Evolutionary conservation across 2,329 filamentous ascomycete genomes (phyloP), one percentile per base, ranked within the genome.

Genomic region (Monosporascus sp.): DNA sequence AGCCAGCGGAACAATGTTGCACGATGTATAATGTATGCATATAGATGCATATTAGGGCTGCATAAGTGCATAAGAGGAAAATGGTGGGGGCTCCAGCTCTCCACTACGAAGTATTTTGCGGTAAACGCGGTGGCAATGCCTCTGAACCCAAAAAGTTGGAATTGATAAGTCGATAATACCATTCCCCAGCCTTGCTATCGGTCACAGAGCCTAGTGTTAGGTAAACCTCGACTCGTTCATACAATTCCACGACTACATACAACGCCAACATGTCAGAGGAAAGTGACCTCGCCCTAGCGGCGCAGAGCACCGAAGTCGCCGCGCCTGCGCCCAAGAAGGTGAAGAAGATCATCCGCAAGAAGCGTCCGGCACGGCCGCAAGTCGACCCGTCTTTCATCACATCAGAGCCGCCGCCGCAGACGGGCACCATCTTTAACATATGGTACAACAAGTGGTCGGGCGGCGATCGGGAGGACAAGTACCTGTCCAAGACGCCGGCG

Each of bases 401-500:
- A 63, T 87, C 87, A 37, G 90, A 96, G 63, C 88, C 89, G 4
- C 90, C 92, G 17, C 89, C 90, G 1, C 92, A 97, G 65, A 97
- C 93, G 0, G 94, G 94, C 50, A 96, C 90, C 0, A 90, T 92
- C 54, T 99, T 94, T 80, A 99, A 99, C 72, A 95, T 96, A 65
- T 97, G 92, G 93, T 90, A 97, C 75, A 97, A 96, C 76, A 97
- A 97, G 73, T 97, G 93, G 92, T 88, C 87, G 1, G 94, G 94
- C 60, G 94, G 94, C 65, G 94, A 99, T 72, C 84, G 91, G 55
- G 93, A 97, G 67, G 91, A 95, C 75, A 90, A 92, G 63, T 91
- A 93, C 65, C 81, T 91, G 4, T 90, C 88, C 37, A 87, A 97
- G 67, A 88, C 86, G 22, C 82, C 86, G 15, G 93, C 94, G 3